Percentiles rank a stretch among this genome's conserved stretches.
Evolutionary conservation across 2,329 filamentous ascomycete species (phyloP).

Genomic region (Bipolaris zeicola): DNA sequence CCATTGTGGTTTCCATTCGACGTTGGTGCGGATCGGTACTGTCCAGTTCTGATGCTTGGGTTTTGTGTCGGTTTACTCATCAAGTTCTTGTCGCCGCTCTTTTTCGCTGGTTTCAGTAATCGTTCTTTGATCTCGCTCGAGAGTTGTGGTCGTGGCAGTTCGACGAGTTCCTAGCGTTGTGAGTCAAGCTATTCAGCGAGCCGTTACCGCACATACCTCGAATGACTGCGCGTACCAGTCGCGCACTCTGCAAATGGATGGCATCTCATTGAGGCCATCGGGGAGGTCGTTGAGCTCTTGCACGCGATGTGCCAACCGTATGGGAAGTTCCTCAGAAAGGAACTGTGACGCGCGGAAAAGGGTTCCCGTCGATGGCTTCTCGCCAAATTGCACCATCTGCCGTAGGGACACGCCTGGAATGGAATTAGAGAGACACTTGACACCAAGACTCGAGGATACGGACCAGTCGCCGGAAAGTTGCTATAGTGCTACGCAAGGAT

Average conservation of each 20-base stretch:
- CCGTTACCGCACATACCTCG: conserved; percentile 68
- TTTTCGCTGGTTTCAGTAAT: conserved; percentile 71
- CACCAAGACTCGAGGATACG: conserved; percentile 73
- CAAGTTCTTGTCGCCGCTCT: conserved; percentile 66
- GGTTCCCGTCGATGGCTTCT: conserved; percentile 87
- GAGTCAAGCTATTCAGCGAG: conserved; percentile 33
- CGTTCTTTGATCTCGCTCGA: conserved; percentile 76
- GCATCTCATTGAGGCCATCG: conserved; percentile 97
- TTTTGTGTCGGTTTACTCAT: conserved; percentile 86
- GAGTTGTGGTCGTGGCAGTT: conserved; percentile 77
- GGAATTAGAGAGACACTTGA: conserved; percentile 21
- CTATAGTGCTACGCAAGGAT: conserved; percentile 71
- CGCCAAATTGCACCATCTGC: conserved; percentile 99
- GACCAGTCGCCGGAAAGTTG: conserved; percentile 93
- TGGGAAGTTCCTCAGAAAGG: conserved; percentile 95
- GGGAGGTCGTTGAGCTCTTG: conserved; percentile 91
- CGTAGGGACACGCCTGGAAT: conserved; percentile 68
- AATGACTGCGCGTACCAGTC: conserved; percentile 99
- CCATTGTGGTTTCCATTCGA: conserved; percentile 47
- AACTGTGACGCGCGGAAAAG: conserved; percentile 98
- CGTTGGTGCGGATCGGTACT: conserved; percentile 68
- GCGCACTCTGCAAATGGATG: conserved; percentile 90
- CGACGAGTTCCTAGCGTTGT: conserved; percentile 80
- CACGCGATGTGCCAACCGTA: conserved; percentile 93
- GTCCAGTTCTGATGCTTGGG: conserved; percentile 83